phyloP scores from a whole-genome alignment of 768 basidiomycete genomes.

The Naganishia antarctica region DNA sequence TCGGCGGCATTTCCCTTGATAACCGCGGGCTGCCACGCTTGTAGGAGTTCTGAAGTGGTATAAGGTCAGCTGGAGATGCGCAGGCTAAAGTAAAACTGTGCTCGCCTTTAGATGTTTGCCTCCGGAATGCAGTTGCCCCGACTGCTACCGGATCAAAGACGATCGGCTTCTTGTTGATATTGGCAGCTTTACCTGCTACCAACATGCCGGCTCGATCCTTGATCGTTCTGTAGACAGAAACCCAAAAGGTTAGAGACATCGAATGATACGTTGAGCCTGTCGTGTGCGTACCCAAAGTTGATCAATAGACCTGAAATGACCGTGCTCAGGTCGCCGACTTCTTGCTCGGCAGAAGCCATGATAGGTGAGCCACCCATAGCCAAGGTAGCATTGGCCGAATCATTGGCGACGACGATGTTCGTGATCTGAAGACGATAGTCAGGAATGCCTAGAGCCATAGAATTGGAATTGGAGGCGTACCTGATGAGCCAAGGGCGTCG shows the following conservation, averaged over 20 bases:
- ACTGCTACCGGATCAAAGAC: slow-evolving; percentile 90
- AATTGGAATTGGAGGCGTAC: too few species aligned
- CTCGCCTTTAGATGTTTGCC: slow-evolving; percentile 59
- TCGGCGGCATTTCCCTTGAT: slow-evolving; percentile 90
- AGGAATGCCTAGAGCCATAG: too few species aligned
- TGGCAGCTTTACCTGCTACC: slow-evolving; percentile 66
- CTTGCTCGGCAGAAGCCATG: slow-evolving; percentile 79
- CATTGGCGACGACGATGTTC: slow-evolving; percentile 78
- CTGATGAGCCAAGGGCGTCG: slow-evolving; percentile 75
- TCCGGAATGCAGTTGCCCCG: slow-evolving; percentile 72
- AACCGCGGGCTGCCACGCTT: slow-evolving; percentile 76
- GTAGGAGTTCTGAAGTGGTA: slow-evolving; percentile 58
- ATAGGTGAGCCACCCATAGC: slow-evolving; percentile 85
- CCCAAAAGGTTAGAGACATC: too few species aligned
- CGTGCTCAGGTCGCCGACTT: slow-evolving; percentile 71
- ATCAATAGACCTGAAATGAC: slow-evolving; percentile 68
- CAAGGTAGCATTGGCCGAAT: slow-evolving; percentile 83
- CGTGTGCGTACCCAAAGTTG: slow-evolving; percentile 63
- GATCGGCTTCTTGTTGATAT: slow-evolving; percentile 65
- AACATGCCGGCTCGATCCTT: slow-evolving; percentile 66
- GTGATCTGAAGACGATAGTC: too few species aligned
- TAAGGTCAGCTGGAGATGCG: slow-evolving; percentile 20
- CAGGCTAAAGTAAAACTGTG: neutral
- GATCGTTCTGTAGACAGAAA: slow-evolving; percentile 37
- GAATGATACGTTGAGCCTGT: too few species aligned